Base-by-base conservation (phyloP, 2,329 filamentous ascomycete genomes). In the Phialophora expanda region DNA sequence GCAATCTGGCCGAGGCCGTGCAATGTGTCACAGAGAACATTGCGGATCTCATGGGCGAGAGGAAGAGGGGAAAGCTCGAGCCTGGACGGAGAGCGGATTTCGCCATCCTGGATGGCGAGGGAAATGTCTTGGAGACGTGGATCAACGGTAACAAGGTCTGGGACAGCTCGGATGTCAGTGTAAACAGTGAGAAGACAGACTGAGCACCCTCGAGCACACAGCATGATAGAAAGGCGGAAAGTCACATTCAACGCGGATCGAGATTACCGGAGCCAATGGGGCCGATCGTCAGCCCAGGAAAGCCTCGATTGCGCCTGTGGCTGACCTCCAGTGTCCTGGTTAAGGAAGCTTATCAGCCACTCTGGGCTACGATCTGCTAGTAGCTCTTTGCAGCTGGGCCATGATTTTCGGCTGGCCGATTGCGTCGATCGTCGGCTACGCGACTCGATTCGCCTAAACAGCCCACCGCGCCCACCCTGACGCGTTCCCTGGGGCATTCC, bases 101-200 rank as follows among this genome's bases (percentile, higher is more conserved):
- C 68, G 79, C 80, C 46, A 78, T 85, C 17, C 58, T 85, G 67
- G 79, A 76, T 69, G 78, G 82, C 64, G 74, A 76, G 14, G 82
- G 80, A 1, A 74, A 80, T 58, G 80, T 85, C 46, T 67, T 81
- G 70, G 78, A 84, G 76, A 85, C 83, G n/a, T 83, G 82, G 82
- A 71, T 84, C 54, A 77, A 72, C n/a, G 83, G 83, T 6, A 73
- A 68, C 51, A 82, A 80, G 70, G 78, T 84, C 4, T 84, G 67
- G 67, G 20, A 62, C 20, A 48, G 56, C 5, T 50, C 57, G 20
- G 41, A 41, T 62, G 26, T 12, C 8, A 12, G n/a, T 12, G 32
- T 34, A 34, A 1, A 44, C 38, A n/a, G 38, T 44, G 17, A 8
- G 38, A 44, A n/a, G 38, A 44, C 38, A n/a, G 17, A 17, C 38